A percentile compares a stretch with the other conserved stretches of the same genome.
Evolutionary conservation across 441 rosid species (phyloP).

Genomic region (Populus hybrid): DNA sequence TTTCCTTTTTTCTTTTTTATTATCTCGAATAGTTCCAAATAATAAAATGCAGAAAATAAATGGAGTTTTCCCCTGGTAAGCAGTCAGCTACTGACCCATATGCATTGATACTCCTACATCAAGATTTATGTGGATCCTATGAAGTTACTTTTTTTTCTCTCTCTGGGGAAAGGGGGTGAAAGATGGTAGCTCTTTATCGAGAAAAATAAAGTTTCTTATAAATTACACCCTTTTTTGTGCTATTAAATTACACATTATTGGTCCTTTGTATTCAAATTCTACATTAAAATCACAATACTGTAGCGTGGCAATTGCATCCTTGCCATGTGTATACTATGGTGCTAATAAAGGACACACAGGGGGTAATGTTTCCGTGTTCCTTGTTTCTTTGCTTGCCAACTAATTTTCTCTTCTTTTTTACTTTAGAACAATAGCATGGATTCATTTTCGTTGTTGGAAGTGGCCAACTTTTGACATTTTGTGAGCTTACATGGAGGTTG

Average conservation of each 20-base stretch:
- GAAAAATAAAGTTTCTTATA: background rate
- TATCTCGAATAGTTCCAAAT: conserved; percentile 37
- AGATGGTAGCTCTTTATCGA: background rate
- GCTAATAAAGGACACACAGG: background rate
- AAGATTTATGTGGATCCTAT: conserved; percentile 9
- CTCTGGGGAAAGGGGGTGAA: background rate
- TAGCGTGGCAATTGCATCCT: background rate
- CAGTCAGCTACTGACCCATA: conserved; percentile 19
- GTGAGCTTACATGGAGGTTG: background rate
- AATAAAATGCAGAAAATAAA: conserved; percentile 25
- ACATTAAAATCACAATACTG: background rate
- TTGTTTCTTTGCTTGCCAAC: background rate
- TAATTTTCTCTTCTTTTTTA: background rate
- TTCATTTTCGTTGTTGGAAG: background rate
- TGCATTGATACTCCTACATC: conserved; percentile 13
- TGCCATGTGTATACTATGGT: background rate
- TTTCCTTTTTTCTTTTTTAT: background rate
- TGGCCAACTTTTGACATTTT: conserved; percentile 2
- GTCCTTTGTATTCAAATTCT: background rate
- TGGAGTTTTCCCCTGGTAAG: conserved; percentile 9
- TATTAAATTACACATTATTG: background rate
- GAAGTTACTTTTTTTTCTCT: background rate
- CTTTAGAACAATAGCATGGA: background rate
- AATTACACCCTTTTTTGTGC: no score
- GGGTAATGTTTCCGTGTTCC: background rate